A percentile compares a stretch with the other conserved stretches of the same genome.
phyloP scores from a whole-genome alignment of 2,329 filamentous ascomycete species.

The Pseudofabraea citricarpa region DNA sequence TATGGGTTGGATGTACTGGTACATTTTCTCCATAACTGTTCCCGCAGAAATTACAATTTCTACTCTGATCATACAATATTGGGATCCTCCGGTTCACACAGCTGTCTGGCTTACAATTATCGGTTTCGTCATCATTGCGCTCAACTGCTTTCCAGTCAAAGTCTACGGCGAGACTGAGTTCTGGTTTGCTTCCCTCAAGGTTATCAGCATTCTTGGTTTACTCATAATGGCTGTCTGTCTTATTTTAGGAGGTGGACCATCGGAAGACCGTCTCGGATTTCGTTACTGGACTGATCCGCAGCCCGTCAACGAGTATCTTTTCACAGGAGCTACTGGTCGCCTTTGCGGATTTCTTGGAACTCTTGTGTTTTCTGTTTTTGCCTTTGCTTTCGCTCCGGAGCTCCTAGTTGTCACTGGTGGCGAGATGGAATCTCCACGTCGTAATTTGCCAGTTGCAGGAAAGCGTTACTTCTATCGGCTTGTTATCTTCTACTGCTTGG shows the following conservation, averaged over 20 bases:
- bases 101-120: constrained; percentile 36
- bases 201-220: constrained; percentile 25
- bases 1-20: constrained; percentile 33
- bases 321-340: constrained; percentile 37
- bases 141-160: constrained; percentile 43
- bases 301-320: constrained; percentile 35
- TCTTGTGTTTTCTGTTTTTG: constrained; percentile 42
- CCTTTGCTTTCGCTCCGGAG: constrained; percentile 46
- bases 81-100: constrained; percentile 35
- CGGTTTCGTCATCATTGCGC: constrained; percentile 30
- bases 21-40: constrained; percentile 27
- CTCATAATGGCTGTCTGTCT: constrained; percentile 10
- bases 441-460: constrained; percentile 55
- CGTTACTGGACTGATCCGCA: constrained; percentile 44
- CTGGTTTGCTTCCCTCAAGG: constrained; percentile 28
- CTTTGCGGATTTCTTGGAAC: constrained; percentile 47
- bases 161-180: constrained; percentile 61
- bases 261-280: constrained; percentile 30
- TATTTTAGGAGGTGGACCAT: constrained; percentile 29
- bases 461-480: constrained; percentile 58
- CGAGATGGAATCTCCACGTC: constrained; percentile 53
- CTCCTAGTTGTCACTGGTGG: constrained; percentile 50
- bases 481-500: constrained; percentile 56
- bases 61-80: constrained; percentile 38
- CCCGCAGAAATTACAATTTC: constrained; percentile 34